Evolutionary conservation across 2,329 filamentous ascomycete genomes (phyloP).

Genomic region (Hymenoscyphus linearis): DNA sequence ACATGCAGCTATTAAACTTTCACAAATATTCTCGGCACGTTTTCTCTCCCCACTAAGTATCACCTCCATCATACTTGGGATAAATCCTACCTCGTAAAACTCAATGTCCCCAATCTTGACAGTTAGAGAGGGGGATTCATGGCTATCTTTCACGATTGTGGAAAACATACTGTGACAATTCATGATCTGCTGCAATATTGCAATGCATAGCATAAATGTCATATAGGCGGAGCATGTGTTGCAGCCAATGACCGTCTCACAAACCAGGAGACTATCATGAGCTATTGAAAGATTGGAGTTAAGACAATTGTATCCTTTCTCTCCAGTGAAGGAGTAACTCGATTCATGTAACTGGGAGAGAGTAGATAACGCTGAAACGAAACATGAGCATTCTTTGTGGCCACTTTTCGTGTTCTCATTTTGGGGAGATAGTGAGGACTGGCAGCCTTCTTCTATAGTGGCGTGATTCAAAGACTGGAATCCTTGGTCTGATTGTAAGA

Average conservation of each 20-base stretch:
- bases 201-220: background rate
- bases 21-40: background rate
- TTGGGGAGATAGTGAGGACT: too few relatives aligned
- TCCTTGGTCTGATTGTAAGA: too few relatives aligned
- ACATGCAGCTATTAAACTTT: background rate
- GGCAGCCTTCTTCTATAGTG: too few relatives aligned
- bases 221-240: background rate
- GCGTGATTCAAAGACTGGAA: too few relatives aligned
- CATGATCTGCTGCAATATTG: background rate
- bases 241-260: background rate
- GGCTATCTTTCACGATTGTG: background rate
- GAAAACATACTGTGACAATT: background rate
- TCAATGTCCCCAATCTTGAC: background rate
- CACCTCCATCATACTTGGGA: background rate
- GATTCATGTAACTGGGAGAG: background rate
- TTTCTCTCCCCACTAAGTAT: background rate
- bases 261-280: background rate
- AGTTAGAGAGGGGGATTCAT: background rate
- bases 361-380: background rate
- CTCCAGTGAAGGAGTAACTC: background rate
- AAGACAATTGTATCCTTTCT: background rate
- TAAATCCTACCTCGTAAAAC: background rate
- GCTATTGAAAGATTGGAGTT: background rate
- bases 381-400: background rate
- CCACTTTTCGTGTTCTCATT: background rate